Evolutionary conservation across 305 asterid genomes (phyloP).

Genomic region (Plantago lanceolata): DNA sequence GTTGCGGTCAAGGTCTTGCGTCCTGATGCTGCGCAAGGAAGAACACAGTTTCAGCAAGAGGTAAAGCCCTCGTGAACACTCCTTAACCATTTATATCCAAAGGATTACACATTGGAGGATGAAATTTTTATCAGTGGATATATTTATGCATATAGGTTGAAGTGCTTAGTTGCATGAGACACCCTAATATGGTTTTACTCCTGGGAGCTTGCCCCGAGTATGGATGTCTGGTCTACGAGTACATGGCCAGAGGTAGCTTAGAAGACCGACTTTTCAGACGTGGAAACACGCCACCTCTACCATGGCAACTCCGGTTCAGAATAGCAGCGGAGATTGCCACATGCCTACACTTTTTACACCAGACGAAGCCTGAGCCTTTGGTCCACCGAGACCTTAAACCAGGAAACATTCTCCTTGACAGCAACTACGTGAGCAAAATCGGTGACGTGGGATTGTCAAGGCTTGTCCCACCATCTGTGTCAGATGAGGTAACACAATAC

Average conservation of each 20-base stretch:
- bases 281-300: slow-evolving; percentile 59
- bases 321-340: slow-evolving; percentile 83
- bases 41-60: slow-evolving; percentile 79
- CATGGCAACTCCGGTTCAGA: slow-evolving; percentile 77
- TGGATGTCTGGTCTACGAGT: slow-evolving; percentile 83
- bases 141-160: slow-evolving; percentile 46
- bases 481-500: slow-evolving; percentile 81
- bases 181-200: slow-evolving; percentile 93
- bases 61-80: too few species aligned
- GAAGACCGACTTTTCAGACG: slow-evolving; percentile 62
- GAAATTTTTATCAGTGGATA: neutral
- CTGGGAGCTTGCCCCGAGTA: slow-evolving; percentile 90
- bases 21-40: slow-evolving; percentile 87
- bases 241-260: slow-evolving; percentile 82
- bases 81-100: neutral
- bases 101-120: neutral
- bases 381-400: slow-evolving; percentile 85
- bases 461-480: slow-evolving; percentile 84
- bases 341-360: slow-evolving; percentile 82
- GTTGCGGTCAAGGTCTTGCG: slow-evolving; percentile 82
- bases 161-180: slow-evolving; percentile 77
- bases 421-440: slow-evolving; percentile 83
- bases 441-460: slow-evolving; percentile 82
- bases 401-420: slow-evolving; percentile 76
- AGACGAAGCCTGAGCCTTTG: slow-evolving; percentile 79